A percentile compares a stretch with the other conserved stretches of the same genome.
Conservation (phyloP, 192 early-diverging fungal genomes). For the Entomortierella lignicola region DNA sequence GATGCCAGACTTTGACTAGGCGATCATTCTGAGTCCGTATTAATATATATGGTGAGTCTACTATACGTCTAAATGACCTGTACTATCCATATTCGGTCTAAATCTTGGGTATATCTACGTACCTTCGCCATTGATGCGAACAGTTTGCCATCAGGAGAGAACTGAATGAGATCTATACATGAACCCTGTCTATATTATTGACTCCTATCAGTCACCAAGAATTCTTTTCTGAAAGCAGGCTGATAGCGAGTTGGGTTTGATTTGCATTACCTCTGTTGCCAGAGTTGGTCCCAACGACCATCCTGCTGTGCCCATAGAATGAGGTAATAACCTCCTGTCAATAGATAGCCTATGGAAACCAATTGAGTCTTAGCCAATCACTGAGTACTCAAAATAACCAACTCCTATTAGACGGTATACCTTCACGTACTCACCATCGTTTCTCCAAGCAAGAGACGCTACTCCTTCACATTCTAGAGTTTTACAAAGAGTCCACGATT, state of each 20-base stretch:
- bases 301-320: constrained; percentile 45
- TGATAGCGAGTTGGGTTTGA: no score
- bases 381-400: background rate
- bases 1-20: constrained; percentile 74
- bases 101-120: background rate
- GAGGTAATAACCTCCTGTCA: constrained; percentile 51
- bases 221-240: no score
- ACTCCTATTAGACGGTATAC: constrained; percentile 12
- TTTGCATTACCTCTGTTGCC: constrained; percentile 61
- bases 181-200: constrained; percentile 43
- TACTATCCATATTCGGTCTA: background rate
- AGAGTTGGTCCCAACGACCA: constrained; percentile 46
- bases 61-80: no score
- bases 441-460: constrained; percentile 36
- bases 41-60: background rate
- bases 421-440: constrained; percentile 27
- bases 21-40: constrained; percentile 63
- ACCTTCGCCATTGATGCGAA: constrained; percentile 76
- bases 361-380: background rate
- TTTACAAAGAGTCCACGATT: constrained; percentile 16
- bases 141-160: constrained; percentile 69
- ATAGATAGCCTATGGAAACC: constrained; percentile 32
- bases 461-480: constrained; percentile 34
- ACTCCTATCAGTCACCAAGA: background rate
- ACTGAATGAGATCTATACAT: constrained; percentile 59